phyloP scores from a whole-genome alignment of 441 rosid genomes.

The Arabidopsis hybrid region DNA sequence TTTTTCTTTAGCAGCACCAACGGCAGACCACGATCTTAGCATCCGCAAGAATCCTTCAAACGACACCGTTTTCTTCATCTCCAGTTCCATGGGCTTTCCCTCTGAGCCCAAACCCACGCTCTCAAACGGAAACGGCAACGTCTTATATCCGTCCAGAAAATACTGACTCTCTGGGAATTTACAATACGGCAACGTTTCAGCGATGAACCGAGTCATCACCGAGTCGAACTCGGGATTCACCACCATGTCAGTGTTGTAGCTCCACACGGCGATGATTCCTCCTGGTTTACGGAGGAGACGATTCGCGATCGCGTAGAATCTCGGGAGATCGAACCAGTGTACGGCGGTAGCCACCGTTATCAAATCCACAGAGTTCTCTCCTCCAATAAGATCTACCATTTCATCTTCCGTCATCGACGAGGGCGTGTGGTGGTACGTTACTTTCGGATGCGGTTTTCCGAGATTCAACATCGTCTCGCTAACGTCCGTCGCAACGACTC shows the following conservation, averaged over 20 bases:
- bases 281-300: constrained; percentile 66
- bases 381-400: constrained; percentile 52
- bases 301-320: constrained; percentile 55
- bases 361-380: constrained; percentile 62
- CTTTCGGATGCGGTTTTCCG: constrained; percentile 51
- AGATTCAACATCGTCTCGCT: constrained; percentile 56
- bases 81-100: constrained; percentile 58
- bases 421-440: constrained; percentile 57
- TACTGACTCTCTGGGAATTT: constrained; percentile 45
- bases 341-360: constrained; percentile 66
- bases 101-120: constrained; percentile 63
- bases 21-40: constrained; percentile 59
- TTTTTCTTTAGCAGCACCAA: constrained; percentile 55
- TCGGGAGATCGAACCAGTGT: constrained; percentile 72
- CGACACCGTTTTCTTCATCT: constrained; percentile 55
- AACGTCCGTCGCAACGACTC: constrained; percentile 61
- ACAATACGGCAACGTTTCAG: constrained; percentile 50
- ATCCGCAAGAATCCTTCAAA: constrained; percentile 54
- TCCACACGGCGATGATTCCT: constrained; percentile 71
- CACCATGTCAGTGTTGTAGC: constrained; percentile 50
- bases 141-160: constrained; percentile 49
- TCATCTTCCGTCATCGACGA: constrained; percentile 56
- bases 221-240: constrained; percentile 59
- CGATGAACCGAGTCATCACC: constrained; percentile 49
- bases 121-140: constrained; percentile 69